These are phyloP conservation scores for Colletotrichum sp. DNA, from an alignment of 2,329 filamentous ascomycete species.

Conservation along the genomic window DNA sequence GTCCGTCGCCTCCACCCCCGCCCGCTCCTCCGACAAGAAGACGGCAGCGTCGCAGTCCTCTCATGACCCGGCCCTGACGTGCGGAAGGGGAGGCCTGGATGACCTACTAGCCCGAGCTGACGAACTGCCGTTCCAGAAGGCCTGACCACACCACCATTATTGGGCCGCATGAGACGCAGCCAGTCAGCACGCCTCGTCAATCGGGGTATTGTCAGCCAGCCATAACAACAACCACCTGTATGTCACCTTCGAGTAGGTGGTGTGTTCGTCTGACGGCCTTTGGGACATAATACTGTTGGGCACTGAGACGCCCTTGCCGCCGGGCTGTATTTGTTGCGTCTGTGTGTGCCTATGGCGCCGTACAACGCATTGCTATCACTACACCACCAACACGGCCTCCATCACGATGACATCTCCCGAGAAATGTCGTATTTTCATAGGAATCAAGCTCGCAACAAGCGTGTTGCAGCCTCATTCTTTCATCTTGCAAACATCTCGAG, in stretches of 20 bases:
- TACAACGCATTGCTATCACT: constrained; percentile 49
- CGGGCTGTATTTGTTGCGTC: constrained; percentile 38
- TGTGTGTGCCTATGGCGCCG: constrained; percentile 30
- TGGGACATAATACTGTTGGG: constrained; percentile 49
- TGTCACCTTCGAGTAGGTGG: constrained; percentile 7
- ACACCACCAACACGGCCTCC: neutral
- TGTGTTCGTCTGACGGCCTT: constrained; percentile 41
- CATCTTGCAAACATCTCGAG: neutral
- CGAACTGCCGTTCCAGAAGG: neutral
- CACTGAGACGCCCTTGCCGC: constrained; percentile 51
- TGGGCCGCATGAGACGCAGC: constrained; percentile 23
- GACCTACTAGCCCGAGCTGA: neutral
- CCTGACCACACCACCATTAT: constrained; percentile 4
- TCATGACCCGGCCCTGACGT: neutral
- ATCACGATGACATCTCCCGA: neutral
- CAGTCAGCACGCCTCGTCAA: constrained; percentile 22
- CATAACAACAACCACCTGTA: constrained; percentile 5
- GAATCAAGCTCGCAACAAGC: neutral
- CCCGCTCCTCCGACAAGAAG: neutral
- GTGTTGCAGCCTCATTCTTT: neutral
- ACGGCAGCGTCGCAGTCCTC: neutral
- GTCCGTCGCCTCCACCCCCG: neutral
- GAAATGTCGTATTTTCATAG: neutral
- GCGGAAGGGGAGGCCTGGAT: neutral
- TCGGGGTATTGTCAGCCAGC: constrained; percentile 14